Evolutionary conservation across 129 eudicot genomes (phyloP), one percentile per base, ranked within the genome.

Genomic region (Solidago caesia): DNA sequence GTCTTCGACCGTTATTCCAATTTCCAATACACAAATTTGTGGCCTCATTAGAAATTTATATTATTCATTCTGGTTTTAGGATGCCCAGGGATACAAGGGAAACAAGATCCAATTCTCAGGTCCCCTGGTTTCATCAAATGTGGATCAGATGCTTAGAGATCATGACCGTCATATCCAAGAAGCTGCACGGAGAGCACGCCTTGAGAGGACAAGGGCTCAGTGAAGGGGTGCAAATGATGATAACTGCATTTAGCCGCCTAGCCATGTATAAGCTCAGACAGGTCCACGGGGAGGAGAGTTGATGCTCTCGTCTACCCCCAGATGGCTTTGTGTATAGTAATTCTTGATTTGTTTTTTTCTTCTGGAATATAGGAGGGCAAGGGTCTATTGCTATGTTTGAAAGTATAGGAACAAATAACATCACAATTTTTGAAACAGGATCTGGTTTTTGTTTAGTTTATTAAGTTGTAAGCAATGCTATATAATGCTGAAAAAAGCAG

Each of bases 71-170:
- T 66, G 51, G 26, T 44, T 13, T 26, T 69, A 91, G 95, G 78
- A 82, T 59, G 88, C 81, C 26, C 74, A 77, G 15, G 87, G 80
- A 58, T 67, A 53, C 11, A 85, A 74, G 71, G 96, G 84, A 70
- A 86, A 81, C 74, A 89, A 81, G 74, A 86, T 86, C 56, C 90
- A 86, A 48, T 90, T 81, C 75, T 93, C 96, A 4, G 98, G 98
- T 29, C 96, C 98, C 3, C n/a, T 93, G 60, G 75, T 83, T 33
- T 84, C 90, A 67, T 86, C 86, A 74, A 86, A 93, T 68, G 82
- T 93, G 65, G 98, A 93, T 53, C 90, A 90, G 79, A 82, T 93
- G 92, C 90, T 93, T 43, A 90, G 85, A 81, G 98, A 93, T 46
- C 98, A 86, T 33, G 98, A 93, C 39, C 96, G 89, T 1, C 88